Base-by-base conservation (phyloP, 129 eudicot genomes). In the Lonicera japonica region DNA sequence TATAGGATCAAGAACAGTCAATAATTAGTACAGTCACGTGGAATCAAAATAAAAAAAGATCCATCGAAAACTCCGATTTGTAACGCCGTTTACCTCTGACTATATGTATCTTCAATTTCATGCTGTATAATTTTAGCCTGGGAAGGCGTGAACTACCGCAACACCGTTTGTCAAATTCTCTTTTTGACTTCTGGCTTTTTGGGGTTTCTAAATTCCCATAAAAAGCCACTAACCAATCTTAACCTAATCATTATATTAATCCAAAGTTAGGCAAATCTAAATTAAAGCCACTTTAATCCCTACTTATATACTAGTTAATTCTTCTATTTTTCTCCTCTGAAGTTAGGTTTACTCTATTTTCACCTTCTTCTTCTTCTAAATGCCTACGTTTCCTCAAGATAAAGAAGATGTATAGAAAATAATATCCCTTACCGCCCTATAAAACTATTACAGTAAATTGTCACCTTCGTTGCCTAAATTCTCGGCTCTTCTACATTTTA, bases 211-310 rank as follows among this genome's bases (percentile, higher is more conserved):
- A 60, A 69, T 10, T 51, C 24, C 60, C 43, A 60, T 17, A 47
- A 60, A 55, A 47, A 5, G 15, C 2, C 22, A 8, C 56, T 15
- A 39, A 60, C 62, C 56, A 60, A 70, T 60, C 64, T 63, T 29
- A 58, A 58, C 65, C 65, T 55, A 64, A 72, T 72, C 65, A 72
- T 63, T 64, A n/a, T 72, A 64, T 64, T 63, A 72, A 72, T 64
- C 36, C 70, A 72, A 14, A 64, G 70, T 72, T 72, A 64, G 70
- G 70, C 63, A 39, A 19, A 29, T 29, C 36, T 29, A 29, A 29
- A 5, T 8, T 45, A 55, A 56, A 58, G 24, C 21, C 15, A 43
- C 48, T 67, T 67, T 58, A 11, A 50, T n/a, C 55, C 51, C 51
- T n/a, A 17, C 16, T 16, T 50, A 16, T 50, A 14, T 50, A 5